These are phyloP conservation scores for Ceratonia siliqua DNA, from an alignment of 306 rosid species.

Conservation along the genomic window DNA sequence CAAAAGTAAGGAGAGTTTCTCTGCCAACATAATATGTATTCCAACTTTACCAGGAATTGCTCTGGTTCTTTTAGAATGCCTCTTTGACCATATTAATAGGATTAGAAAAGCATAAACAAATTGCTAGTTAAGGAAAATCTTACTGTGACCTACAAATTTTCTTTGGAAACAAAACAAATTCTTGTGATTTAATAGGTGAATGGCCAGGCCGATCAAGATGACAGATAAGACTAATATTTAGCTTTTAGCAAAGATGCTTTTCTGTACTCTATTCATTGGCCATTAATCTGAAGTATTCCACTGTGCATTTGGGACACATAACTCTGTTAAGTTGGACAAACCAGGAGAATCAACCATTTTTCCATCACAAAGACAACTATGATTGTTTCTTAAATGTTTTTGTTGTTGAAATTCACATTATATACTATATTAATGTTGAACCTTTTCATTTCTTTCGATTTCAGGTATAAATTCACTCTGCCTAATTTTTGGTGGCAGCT, in stretches of 20 bases:
- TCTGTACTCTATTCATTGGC: neutral
- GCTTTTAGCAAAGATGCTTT: neutral
- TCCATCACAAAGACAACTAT: too few species aligned
- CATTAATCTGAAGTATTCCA: neutral
- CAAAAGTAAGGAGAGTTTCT: neutral
- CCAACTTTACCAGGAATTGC: neutral
- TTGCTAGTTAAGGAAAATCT: neutral
- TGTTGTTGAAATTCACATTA: neutral
- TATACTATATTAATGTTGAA: neutral
- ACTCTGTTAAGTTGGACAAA: neutral
- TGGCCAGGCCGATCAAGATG: neutral
- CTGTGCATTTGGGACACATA: neutral
- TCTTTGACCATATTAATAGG: neutral
- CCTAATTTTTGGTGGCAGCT: conserved; percentile 31
- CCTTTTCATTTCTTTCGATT: conserved; percentile 24
- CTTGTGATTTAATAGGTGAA: neutral
- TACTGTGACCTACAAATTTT: neutral
- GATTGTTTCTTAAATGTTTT: too few species aligned
- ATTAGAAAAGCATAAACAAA: neutral
- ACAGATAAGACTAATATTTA: neutral
- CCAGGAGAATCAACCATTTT: neutral
- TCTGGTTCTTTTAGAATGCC: neutral
- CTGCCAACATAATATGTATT: neutral
- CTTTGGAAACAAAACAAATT: neutral
- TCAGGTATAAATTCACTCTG: conserved; percentile 43